Conservation (phyloP, 2,329 filamentous ascomycete species). For the Sporothrix luriei region DNA sequence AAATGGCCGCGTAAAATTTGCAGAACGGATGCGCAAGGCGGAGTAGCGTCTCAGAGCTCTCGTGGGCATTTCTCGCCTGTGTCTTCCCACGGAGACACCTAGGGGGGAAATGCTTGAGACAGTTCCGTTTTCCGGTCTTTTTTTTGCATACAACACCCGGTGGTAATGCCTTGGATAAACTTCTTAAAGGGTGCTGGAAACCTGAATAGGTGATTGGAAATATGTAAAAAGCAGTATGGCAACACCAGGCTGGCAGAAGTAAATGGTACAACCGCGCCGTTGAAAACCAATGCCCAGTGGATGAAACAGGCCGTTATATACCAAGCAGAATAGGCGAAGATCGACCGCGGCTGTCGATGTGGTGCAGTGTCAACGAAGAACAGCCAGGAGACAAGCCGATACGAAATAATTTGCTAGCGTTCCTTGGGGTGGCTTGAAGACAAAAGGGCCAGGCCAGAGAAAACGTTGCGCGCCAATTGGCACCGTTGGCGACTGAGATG, state of each 20-base stretch:
- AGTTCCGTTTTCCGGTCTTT: neutral
- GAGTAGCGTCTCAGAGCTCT: neutral
- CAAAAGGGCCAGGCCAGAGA: neutral
- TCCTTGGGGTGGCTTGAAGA: neutral
- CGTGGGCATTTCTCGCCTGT: neutral
- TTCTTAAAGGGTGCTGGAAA: neutral
- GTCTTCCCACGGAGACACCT: neutral
- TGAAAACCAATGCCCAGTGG: neutral
- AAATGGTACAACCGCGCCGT: conserved; percentile 1
- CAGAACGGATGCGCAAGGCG: neutral
- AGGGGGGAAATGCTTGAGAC: neutral
- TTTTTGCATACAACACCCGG: too few relatives aligned
- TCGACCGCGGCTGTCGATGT: conserved; percentile 8
- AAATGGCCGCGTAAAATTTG: conserved; percentile 8
- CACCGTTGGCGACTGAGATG: neutral
- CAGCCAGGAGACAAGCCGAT: neutral
- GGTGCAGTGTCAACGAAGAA: neutral
- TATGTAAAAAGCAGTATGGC: neutral
- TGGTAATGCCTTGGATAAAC: neutral
- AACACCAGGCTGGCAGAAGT: neutral
- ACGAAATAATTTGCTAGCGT: neutral
- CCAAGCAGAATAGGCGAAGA: conserved; percentile 22
- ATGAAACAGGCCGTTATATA: neutral
- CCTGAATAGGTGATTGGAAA: too few relatives aligned
- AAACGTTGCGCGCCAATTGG: neutral